Base-by-base conservation (phyloP, 306 rosid genomes). In the Mimosa bimucronata region DNA sequence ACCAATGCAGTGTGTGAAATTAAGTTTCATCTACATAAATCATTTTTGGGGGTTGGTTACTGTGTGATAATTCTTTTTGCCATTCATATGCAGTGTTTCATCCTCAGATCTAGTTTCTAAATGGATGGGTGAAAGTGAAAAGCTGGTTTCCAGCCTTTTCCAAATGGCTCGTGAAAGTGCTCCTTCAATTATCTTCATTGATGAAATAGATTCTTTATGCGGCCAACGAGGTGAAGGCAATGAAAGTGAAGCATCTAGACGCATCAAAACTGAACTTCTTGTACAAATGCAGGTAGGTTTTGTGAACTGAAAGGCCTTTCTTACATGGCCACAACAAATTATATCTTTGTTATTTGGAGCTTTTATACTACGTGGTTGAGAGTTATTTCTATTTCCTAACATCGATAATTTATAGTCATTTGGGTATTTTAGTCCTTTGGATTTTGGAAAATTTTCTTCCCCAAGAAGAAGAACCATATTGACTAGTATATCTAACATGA, bases 41-140 rank as follows among this genome's bases (percentile, higher is more conserved):
- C 9, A 18, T 31, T 14, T 29, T 28, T 6, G 5, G 30, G 26
- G 30, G 50, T 79, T 42, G 21, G 15, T 45, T 58, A n/a, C 30
- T 62, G 55, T 61, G 29, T 61, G 38, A 61, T 10, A 25, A 57
- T 21, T 61, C 53, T 30, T 34, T 71, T 60, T 58, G 62, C 68
- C 7, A 13, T 42, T 67, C 38, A 1, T 60, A 38, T 41, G 77
- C 77, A 92, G 97, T 78, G 80, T 92, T 78, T 92, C 97, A 25
- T 92, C 97, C 37, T 90, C 97, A 62, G 97, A 92, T 84, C 88
- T 92, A 68, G 94, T 92, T 62, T 92, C 97, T 19, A 92, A 90
- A 84, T 92, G 97, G 97, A 90, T 90, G 94, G 97, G 97, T 74
- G 97, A 92, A 82, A 92, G 97, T 84, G 97, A 92, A 81, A 92